A percentile compares a stretch with the other conserved stretches of the same genome.
These are phyloP conservation scores for Allium fistulosum DNA, from an alignment of 106 monocot genomes.

Conservation along the genomic window DNA sequence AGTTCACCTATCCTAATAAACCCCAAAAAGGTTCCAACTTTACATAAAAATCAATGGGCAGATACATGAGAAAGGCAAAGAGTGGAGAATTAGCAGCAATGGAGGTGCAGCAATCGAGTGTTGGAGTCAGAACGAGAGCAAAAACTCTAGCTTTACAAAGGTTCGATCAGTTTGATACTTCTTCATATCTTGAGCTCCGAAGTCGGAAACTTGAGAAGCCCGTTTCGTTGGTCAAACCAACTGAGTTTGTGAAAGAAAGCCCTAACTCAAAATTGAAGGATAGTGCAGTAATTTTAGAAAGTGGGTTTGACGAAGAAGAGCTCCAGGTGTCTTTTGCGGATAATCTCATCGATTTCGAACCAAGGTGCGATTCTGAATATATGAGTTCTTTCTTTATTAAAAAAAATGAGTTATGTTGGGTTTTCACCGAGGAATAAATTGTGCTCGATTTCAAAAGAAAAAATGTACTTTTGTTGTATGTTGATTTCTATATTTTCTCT, in stretches of 20 bases:
- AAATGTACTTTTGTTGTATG: too few relatives aligned
- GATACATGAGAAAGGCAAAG: slow-evolving; percentile 84
- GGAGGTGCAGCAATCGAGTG: slow-evolving; percentile 49
- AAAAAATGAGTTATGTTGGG: neutral
- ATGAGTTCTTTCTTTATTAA: neutral
- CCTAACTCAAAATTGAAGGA: slow-evolving; percentile 5
- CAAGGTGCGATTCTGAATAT: slow-evolving; percentile 20
- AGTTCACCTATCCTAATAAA: too few relatives aligned
- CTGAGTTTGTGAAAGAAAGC: neutral
- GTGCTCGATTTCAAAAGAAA: neutral
- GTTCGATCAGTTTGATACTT: slow-evolving; percentile 8
- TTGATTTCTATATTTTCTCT: too few relatives aligned
- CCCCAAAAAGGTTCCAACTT: too few relatives aligned
- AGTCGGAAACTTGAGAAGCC: slow-evolving; percentile 71
- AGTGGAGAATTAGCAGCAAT: slow-evolving; percentile 61
- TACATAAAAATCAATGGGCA: slow-evolving; percentile 39
- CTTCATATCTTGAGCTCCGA: slow-evolving; percentile 49
- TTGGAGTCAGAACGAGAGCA: slow-evolving; percentile 84
- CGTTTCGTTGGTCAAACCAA: slow-evolving; percentile 1
- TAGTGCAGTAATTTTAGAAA: too few relatives aligned
- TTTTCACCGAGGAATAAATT: neutral
- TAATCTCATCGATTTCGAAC: slow-evolving; percentile 26
- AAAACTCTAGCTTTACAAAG: slow-evolving; percentile 71
- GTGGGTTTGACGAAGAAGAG: neutral
- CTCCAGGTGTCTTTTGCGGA: slow-evolving; percentile 43